Conservation (phyloP, 2,329 filamentous ascomycete species). For the Xylariaceae sp. region DNA sequence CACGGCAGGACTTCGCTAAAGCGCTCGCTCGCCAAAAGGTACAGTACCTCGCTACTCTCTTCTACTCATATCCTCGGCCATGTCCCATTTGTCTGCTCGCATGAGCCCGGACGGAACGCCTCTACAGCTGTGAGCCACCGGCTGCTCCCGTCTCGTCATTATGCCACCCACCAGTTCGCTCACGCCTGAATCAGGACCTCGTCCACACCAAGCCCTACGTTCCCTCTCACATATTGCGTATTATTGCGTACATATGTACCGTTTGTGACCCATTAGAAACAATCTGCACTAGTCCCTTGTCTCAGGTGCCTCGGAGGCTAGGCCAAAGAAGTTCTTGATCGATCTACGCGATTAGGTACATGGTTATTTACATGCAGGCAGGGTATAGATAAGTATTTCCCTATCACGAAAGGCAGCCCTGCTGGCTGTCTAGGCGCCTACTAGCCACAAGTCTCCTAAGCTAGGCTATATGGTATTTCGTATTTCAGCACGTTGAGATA, state of each 20-base stretch:
- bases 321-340: constrained; percentile 13
- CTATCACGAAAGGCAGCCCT: constrained; percentile 22
- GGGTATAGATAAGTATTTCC: constrained; percentile 15
- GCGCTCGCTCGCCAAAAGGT: constrained; percentile 8
- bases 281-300: constrained; percentile 24
- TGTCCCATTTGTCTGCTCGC: neutral
- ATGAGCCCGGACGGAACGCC: neutral
- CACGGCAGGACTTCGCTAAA: too few species aligned
- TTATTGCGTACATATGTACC: constrained; percentile 17
- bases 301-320: constrained; percentile 25
- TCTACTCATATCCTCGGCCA: neutral
- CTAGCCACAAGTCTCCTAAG: neutral
- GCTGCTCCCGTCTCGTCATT: constrained; percentile 23
- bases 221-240: constrained; percentile 13
- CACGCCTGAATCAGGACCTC: constrained; percentile 25
- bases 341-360: constrained; percentile 22
- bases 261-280: constrained; percentile 24
- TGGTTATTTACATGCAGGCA: constrained; percentile 16
- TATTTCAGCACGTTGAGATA: constrained; percentile 5
- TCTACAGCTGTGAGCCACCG: constrained; percentile 18
- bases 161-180: constrained; percentile 8
- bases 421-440: constrained; percentile 21
- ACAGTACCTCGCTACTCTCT: neutral
- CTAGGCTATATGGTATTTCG: neutral
- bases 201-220: constrained; percentile 16